Evolutionary conservation across 306 rosid species (phyloP).

Genomic region (Dryas alaskensis): DNA sequence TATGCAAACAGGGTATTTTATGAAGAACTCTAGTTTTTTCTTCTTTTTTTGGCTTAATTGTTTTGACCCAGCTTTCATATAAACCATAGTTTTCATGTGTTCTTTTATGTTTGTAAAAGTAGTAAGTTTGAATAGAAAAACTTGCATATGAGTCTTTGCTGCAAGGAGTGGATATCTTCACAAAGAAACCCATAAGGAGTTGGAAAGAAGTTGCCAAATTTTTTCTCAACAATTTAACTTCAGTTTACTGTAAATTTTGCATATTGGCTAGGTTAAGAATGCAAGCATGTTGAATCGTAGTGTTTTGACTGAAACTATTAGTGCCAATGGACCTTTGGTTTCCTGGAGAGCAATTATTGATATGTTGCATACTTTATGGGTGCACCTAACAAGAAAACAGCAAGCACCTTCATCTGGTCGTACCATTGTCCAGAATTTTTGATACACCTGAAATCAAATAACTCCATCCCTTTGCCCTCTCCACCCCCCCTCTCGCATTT

Average conservation of each 20-base stretch:
- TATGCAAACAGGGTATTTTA: background rate
- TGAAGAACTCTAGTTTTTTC: background rate
- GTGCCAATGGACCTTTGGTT: background rate
- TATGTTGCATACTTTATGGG: constrained; percentile 2
- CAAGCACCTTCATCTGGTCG: constrained; percentile 2
- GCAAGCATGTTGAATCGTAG: background rate
- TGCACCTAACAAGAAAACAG: background rate
- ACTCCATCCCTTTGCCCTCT: too few relatives aligned
- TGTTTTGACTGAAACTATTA: background rate
- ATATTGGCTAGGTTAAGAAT: background rate
- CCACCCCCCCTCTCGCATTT: too few relatives aligned
- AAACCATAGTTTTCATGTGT: too few relatives aligned
- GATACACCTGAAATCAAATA: background rate
- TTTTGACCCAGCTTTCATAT: background rate
- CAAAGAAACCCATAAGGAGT: background rate
- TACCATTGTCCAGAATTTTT: background rate
- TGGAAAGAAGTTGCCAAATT: background rate
- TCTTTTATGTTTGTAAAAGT: background rate
- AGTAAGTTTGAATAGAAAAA: background rate
- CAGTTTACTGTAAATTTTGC: constrained; percentile 1
- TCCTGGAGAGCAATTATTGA: background rate
- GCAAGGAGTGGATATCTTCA: background rate
- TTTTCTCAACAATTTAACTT: background rate
- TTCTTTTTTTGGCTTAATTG: background rate
- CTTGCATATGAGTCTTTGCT: background rate